Conservation (phyloP, 1,139 yeast species). For the Scheffersomyces insectosa region DNA sequence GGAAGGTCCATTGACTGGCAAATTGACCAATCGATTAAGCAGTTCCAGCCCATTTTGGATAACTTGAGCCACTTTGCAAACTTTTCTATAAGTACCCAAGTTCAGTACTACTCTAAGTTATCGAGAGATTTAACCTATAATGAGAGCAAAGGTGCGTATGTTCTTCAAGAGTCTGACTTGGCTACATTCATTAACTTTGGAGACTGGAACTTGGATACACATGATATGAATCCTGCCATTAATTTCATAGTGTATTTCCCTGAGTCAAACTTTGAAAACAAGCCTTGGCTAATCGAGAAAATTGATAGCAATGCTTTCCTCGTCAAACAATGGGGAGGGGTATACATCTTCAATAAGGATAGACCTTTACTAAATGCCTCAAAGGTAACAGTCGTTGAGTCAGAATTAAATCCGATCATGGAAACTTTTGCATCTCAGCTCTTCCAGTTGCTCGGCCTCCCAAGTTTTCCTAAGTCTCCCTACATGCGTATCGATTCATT, state of each 20-base stretch:
- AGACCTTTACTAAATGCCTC: constrained; percentile 25
- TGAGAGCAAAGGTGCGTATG: constrained; percentile 28
- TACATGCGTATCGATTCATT: constrained; percentile 64
- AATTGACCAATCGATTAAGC: constrained; percentile 26
- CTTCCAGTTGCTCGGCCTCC: constrained; percentile 70
- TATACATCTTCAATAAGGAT: constrained; percentile 50
- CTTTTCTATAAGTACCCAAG: constrained; percentile 76
- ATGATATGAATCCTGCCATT: constrained; percentile 61
- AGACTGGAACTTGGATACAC: constrained; percentile 69
- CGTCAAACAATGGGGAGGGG: constrained; percentile 92
- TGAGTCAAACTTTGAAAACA: constrained; percentile 34
- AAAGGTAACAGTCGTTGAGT: constrained; percentile 30
- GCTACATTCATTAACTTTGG: constrained; percentile 75
- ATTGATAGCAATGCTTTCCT: constrained; percentile 67
- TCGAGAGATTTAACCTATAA: constrained; percentile 26
- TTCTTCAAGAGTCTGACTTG: constrained; percentile 47
- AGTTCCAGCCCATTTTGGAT: constrained; percentile 29
- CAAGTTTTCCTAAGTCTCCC: constrained; percentile 54
- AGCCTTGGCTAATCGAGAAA: constrained; percentile 46
- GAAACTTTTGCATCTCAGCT: constrained; percentile 76
- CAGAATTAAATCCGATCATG: constrained; percentile 57
- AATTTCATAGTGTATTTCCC: constrained; percentile 73
- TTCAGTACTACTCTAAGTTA: constrained; percentile 64
- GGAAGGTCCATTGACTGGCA: constrained; percentile 45
- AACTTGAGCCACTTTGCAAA: constrained; percentile 55